phyloP scores from a whole-genome alignment of 148 eudicot species.

The Hydrangea macrophylla region DNA sequence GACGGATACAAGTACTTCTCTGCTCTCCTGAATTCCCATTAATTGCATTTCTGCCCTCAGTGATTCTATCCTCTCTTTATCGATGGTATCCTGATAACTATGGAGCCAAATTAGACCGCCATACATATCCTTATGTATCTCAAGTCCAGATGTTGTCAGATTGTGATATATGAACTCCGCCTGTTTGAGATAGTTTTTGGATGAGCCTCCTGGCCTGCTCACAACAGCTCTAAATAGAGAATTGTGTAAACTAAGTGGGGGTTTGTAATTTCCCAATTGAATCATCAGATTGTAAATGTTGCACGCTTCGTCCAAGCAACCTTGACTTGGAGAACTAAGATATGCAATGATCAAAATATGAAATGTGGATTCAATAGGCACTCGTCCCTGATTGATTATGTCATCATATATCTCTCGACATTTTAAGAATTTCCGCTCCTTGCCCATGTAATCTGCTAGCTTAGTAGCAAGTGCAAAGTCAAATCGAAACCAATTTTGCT shows the following conservation, averaged over 20 bases:
- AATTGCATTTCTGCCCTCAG: constrained; percentile 63
- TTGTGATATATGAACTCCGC: constrained; percentile 87
- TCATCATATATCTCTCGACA: constrained; percentile 82
- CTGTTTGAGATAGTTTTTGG: constrained; percentile 70
- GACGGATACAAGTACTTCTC: constrained; percentile 71
- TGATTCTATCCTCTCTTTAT: constrained; percentile 57
- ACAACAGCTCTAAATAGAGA: constrained; percentile 77
- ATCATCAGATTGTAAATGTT: constrained; percentile 81
- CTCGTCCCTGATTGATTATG: constrained; percentile 77
- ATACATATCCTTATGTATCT: constrained; percentile 73
- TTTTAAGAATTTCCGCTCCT: constrained; percentile 64
- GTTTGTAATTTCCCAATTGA: constrained; percentile 81
- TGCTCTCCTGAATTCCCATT: constrained; percentile 52
- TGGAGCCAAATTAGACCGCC: constrained; percentile 94
- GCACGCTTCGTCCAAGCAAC: constrained; percentile 75
- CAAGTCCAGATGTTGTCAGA: constrained; percentile 50
- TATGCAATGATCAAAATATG: constrained; percentile 74
- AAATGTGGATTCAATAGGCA: constrained; percentile 91
- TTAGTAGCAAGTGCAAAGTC: constrained; percentile 87
- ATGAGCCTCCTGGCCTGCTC: constrained; percentile 45
- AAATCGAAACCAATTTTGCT: constrained; percentile 81
- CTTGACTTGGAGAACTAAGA: constrained; percentile 61
- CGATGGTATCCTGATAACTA: constrained; percentile 80
- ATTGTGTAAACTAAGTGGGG: constrained; percentile 84
- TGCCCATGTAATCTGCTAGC: constrained; percentile 88